These are phyloP conservation scores for Epichloe elymi DNA, from an alignment of 2,329 filamentous ascomycete genomes.

Conservation along the genomic window DNA sequence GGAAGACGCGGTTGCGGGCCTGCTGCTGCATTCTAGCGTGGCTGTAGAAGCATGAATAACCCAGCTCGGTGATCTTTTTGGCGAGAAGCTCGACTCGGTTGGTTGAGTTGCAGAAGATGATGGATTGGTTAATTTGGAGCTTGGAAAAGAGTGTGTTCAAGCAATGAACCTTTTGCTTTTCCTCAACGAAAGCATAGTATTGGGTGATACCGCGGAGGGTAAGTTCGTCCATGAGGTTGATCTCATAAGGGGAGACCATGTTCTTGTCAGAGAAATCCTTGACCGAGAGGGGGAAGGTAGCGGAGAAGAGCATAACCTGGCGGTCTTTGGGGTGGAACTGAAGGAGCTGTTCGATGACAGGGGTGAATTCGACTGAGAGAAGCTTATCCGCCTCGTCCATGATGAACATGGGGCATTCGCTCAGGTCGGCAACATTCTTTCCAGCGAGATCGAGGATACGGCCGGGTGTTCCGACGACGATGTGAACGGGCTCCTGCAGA, in stretches of 20 bases:
- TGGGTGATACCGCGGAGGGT: slow-evolving; percentile 96
- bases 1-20: slow-evolving; percentile 94
- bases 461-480: slow-evolving; percentile 93
- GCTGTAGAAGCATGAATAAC: slow-evolving; percentile 99
- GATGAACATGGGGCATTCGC: slow-evolving; percentile 93
- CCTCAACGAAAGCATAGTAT: slow-evolving; percentile 98
- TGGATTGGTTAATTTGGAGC: slow-evolving; percentile 98
- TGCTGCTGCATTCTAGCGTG: slow-evolving; percentile 97
- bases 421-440: slow-evolving; percentile 92
- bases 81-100: slow-evolving; percentile 94
- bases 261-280: slow-evolving; percentile 98
- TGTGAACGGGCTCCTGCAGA: slow-evolving; percentile 86
- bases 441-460: slow-evolving; percentile 92
- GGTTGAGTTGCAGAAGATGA: slow-evolving; percentile 99
- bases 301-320: slow-evolving; percentile 98
- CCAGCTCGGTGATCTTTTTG: slow-evolving; percentile 98
- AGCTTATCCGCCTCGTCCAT: slow-evolving; percentile 99
- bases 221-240: slow-evolving; percentile 98
- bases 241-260: slow-evolving; percentile 92
- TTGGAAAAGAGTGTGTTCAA: slow-evolving; percentile 98
- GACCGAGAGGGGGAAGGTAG: slow-evolving; percentile 92
- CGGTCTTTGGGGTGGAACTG: slow-evolving; percentile 94
- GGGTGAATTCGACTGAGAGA: slow-evolving; percentile 90
- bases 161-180: slow-evolving; percentile 98
- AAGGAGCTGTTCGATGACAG: slow-evolving; percentile 90